Evolutionary conservation across 305 asterid genomes (phyloP), one percentile per base, ranked within the genome.

Genomic region (Fraxinus angustifolia): DNA sequence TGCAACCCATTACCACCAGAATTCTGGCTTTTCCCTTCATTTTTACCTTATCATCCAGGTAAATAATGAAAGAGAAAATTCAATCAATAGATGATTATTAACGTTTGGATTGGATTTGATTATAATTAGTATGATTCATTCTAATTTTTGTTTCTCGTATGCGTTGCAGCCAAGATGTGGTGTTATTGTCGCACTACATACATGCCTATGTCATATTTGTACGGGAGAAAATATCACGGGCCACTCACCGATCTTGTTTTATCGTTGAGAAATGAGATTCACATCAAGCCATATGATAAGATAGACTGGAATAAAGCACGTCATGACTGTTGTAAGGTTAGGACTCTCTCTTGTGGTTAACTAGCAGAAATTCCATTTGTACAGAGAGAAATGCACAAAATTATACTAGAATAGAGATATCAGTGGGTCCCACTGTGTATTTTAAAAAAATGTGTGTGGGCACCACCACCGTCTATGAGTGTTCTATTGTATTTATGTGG

Each of bases 1-100:
- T 92, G 97, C 91, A 93, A 93, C 80, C 96, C 98, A 42, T 81
- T 93, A 77, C 93, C 96, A n/a, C 97, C 94, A n/a, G 98, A 92
- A 28, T 92, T 92, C 62, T 91, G 96, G 97, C 86, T 92, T 17
- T 91, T 93, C 84, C 96, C 96, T 83, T 91, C 94, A 0, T 0
- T 88, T 58, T 88, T 92, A 12, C 97, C 95, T 50, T 90, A 79
- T 71, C 97, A 93, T 88, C 97, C 97, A 48, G 93, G 90, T 87
- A 85, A 34, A 60, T 21, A 21, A 17, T 7, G 30, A 19, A 7
- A 60, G 28, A 7, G 31, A 60, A 60, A 60, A 7, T 11, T 11
- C 38, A 14, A 72, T 23, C 17, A 14, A 67, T n/a, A 53, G 35
- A 28, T 4, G 16, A 23, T 53, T 3, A 8, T 65, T 65, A 26